phyloP scores from a whole-genome alignment of 257 asterid species.

The Thymus quinquecostatus region DNA sequence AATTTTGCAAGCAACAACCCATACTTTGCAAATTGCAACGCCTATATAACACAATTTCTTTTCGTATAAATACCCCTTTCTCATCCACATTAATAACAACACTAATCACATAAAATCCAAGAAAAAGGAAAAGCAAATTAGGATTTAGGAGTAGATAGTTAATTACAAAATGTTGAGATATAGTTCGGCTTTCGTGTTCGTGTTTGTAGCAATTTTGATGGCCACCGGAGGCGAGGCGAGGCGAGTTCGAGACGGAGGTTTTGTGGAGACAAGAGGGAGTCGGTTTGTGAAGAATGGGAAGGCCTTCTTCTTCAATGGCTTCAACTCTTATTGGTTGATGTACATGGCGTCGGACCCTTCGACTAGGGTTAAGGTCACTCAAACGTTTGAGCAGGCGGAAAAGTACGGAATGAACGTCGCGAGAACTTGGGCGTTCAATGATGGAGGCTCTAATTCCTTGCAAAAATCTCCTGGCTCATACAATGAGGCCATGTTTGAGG shows the following conservation, averaged over 20 bases:
- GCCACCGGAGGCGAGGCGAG: slow-evolving; percentile 21
- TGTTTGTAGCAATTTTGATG: slow-evolving; percentile 29
- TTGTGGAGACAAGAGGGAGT: slow-evolving; percentile 41
- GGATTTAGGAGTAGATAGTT: neutral
- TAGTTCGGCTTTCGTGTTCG: slow-evolving; percentile 3
- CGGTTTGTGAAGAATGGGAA: slow-evolving; percentile 46
- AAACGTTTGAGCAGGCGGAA: slow-evolving; percentile 48
- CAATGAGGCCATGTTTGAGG: slow-evolving; percentile 59
- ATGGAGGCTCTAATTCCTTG: slow-evolving; percentile 54
- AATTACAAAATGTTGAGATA: slow-evolving; percentile 33
- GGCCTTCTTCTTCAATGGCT: slow-evolving; percentile 57
- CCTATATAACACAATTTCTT: too few relatives aligned
- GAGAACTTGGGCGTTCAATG: slow-evolving; percentile 70
- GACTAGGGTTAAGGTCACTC: slow-evolving; percentile 45
- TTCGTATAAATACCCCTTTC: slow-evolving; percentile 22
- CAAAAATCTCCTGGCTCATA: slow-evolving; percentile 51
- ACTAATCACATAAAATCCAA: neutral
- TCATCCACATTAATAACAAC: slow-evolving; percentile 5
- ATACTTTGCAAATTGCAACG: too few relatives aligned
- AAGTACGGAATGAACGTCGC: slow-evolving; percentile 54
- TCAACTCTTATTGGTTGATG: slow-evolving; percentile 71
- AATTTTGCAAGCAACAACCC: slow-evolving; percentile 28
- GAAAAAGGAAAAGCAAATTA: neutral
- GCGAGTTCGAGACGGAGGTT: slow-evolving; percentile 15
- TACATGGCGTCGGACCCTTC: slow-evolving; percentile 48